These are phyloP conservation scores for Colletotrichum higginsianum DNA, from an alignment of 2,329 filamentous ascomycete species.

Conservation along the genomic window DNA sequence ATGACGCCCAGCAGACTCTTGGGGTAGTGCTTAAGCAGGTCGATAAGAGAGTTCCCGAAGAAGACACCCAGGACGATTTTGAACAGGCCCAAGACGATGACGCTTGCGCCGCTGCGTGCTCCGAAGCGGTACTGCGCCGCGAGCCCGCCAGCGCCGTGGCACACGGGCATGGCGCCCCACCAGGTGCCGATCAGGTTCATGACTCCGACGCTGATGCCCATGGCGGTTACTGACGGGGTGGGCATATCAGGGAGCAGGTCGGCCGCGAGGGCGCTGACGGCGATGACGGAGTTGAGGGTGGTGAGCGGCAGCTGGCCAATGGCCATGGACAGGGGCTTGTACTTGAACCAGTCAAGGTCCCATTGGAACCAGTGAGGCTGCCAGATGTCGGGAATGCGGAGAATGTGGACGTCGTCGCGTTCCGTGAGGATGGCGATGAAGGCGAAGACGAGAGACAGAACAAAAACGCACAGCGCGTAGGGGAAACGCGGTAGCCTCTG, in stretches of 20 bases:
- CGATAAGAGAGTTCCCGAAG: constrained; percentile 80
- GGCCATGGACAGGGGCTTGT: constrained; percentile 67
- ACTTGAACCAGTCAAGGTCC: constrained; percentile 60
- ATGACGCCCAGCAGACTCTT: constrained; percentile 85
- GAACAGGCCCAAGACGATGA: constrained; percentile 82
- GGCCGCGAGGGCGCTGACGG: constrained; percentile 82
- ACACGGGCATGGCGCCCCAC: constrained; percentile 96
- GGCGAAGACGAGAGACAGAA: constrained; percentile 78
- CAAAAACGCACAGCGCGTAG: constrained; percentile 82
- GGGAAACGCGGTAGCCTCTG: constrained; percentile 78
- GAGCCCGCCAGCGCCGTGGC: constrained; percentile 91
- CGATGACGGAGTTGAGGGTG: constrained; percentile 92
- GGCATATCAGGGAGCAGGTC: constrained; percentile 82
- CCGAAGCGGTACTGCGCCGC: constrained; percentile 95
- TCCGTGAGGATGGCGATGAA: constrained; percentile 54
- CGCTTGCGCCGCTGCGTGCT: constrained; percentile 86
- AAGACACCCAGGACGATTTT: constrained; percentile 84
- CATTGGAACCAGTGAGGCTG: constrained; percentile 64
- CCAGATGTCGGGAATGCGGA: constrained; percentile 74
- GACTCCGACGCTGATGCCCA: constrained; percentile 84
- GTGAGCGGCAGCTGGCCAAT: constrained; percentile 92
- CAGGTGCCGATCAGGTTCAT: constrained; percentile 92
- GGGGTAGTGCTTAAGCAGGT: constrained; percentile 80
- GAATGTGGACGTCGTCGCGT: constrained; percentile 45
- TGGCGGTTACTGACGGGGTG: constrained; percentile 78